Evolutionary conservation across 2,329 filamentous ascomycete genomes (phyloP).

Genomic region (Ciborinia camelliae): DNA sequence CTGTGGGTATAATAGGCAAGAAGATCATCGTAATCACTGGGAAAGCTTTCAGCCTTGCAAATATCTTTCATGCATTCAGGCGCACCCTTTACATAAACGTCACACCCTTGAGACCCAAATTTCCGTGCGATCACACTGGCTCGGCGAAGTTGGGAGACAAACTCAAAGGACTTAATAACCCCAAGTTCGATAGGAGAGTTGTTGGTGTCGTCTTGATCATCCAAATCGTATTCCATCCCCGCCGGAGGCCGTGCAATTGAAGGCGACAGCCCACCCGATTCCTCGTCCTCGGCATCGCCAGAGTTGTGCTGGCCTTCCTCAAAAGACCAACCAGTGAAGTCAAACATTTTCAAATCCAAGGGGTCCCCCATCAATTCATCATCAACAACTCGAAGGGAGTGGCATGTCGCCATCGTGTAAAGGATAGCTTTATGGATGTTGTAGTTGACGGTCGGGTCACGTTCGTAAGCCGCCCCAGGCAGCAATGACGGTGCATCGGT

Average conservation of each 20-base stretch:
- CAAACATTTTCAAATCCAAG: slow-evolving; percentile 96
- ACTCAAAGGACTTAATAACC: slow-evolving; percentile 89
- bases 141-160: slow-evolving; percentile 85
- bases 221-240: slow-evolving; percentile 54
- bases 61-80: slow-evolving; percentile 96
- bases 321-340: slow-evolving; percentile 90
- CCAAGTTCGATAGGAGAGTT: slow-evolving; percentile 72
- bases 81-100: slow-evolving; percentile 93
- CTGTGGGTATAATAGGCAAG: slow-evolving; percentile 90
- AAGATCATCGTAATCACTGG: slow-evolving; percentile 83
- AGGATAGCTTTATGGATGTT: slow-evolving; percentile 66
- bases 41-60: slow-evolving; percentile 79
- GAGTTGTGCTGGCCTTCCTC: slow-evolving; percentile 76
- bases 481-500: slow-evolving; percentile 60
- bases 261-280: slow-evolving; percentile 73
- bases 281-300: slow-evolving; percentile 66
- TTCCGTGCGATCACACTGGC: slow-evolving; percentile 90
- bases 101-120: slow-evolving; percentile 78
- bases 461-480: slow-evolving; percentile 49
- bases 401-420: slow-evolving; percentile 96
- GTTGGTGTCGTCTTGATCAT: slow-evolving; percentile 42
- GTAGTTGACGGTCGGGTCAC: slow-evolving; percentile 58
- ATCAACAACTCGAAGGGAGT: slow-evolving; percentile 83
- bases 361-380: slow-evolving; percentile 89
- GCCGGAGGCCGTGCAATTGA: slow-evolving; percentile 81